Conservation (phyloP, 208 protist species). For the Acanthamoeba lenticulata region DNA sequence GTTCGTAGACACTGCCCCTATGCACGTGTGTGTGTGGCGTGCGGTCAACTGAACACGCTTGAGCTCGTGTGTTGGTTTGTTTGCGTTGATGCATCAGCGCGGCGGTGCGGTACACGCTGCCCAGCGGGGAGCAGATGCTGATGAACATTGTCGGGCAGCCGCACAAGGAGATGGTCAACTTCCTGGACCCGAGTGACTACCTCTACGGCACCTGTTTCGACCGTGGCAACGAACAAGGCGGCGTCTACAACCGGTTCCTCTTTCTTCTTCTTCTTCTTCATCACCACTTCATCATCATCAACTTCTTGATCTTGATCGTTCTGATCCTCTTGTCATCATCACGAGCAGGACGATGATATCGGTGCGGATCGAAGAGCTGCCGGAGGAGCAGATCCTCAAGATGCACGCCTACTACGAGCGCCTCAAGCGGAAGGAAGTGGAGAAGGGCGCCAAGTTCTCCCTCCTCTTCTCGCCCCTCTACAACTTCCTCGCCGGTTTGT, state of each 20-base stretch:
- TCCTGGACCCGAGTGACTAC: constrained; percentile 46
- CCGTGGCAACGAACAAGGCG: constrained; percentile 6
- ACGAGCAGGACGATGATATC: constrained; percentile 33
- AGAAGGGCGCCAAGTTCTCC: constrained; percentile 54
- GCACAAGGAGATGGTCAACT: constrained; percentile 60
- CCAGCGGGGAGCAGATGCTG: constrained; percentile 19
- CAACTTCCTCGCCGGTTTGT: constrained; percentile 30
- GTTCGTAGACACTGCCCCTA: neutral
- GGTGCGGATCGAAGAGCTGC: constrained; percentile 43
- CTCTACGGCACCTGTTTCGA: constrained; percentile 56
- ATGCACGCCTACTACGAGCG: constrained; percentile 58
- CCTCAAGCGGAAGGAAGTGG: constrained; percentile 12
- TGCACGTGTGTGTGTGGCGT: too few species aligned
- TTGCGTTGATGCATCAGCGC: neutral
- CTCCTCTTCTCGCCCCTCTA: constrained; percentile 51
- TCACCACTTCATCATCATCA: too few species aligned
- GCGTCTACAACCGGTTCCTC: constrained; percentile 51
- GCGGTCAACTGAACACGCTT: too few species aligned
- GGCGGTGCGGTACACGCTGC: constrained; percentile 56
- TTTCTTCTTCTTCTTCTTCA: neutral
- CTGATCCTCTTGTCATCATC: too few species aligned
- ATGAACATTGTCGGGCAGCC: constrained; percentile 65
- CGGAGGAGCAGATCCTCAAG: neutral
- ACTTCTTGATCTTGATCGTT: neutral
- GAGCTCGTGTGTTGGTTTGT: neutral